These are phyloP conservation scores for Raffaelea ambrosiae DNA, from an alignment of 2,329 filamentous ascomycete species.

Conservation along the genomic window DNA sequence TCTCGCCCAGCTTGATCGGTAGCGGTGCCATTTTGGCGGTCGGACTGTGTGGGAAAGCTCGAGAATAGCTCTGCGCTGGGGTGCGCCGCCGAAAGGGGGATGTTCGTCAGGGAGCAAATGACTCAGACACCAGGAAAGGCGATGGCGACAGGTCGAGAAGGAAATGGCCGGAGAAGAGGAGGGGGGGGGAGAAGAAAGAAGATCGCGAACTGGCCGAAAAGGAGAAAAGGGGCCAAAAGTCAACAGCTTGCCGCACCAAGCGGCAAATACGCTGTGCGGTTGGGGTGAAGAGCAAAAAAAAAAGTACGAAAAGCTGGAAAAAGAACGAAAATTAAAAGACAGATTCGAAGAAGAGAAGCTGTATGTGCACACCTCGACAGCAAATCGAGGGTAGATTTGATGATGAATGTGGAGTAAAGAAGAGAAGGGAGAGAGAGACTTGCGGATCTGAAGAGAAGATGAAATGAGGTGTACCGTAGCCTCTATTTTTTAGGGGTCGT, in stretches of 20 bases:
- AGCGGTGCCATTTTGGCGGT: constrained; percentile 24
- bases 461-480: constrained; percentile 13
- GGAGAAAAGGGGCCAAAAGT: background rate
- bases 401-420: constrained; percentile 1
- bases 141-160: background rate
- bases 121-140: background rate
- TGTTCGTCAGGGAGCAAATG: background rate
- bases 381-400: constrained; percentile 6
- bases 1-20: constrained; percentile 32
- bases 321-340: constrained; percentile 8
- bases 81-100: background rate
- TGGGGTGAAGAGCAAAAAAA: constrained; percentile 1
- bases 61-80: background rate
- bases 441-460: constrained; percentile 5
- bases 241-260: constrained; percentile 4
- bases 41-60: constrained; percentile 1
- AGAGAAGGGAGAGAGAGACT: constrained; percentile 4
- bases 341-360: constrained; percentile 7
- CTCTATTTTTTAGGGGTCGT: constrained; percentile 10
- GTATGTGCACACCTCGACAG: background rate
- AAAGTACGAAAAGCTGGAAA: background rate
- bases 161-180: background rate
- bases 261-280: constrained; percentile 9
- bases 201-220: background rate
- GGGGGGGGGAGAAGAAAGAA: background rate